These are phyloP conservation scores for Digitaria exilis DNA, from an alignment of 202 grass and related monocot species.

Conservation along the genomic window DNA sequence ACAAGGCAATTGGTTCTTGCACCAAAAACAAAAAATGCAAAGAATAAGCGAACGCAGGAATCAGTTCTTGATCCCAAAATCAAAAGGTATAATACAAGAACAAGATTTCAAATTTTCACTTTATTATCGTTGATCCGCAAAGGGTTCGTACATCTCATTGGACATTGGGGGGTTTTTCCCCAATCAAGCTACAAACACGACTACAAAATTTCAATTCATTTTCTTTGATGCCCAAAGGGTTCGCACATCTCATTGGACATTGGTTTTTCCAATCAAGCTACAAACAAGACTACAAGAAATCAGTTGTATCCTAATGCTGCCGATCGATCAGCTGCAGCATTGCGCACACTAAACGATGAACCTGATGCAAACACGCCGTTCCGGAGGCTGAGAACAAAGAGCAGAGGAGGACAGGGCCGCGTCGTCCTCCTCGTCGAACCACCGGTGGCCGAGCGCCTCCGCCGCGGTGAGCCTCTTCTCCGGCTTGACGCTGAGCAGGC, in stretches of 20 bases:
- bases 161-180: too few species aligned
- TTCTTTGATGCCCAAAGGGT: not conserved
- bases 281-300: not conserved
- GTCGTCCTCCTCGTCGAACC: conserved; percentile 38
- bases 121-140: not conserved
- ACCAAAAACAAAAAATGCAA: not conserved
- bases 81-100: not conserved
- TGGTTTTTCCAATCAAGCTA: not conserved
- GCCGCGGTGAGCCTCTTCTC: conserved; percentile 32
- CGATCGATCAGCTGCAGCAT: too few species aligned
- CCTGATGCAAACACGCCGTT: not conserved
- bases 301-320: not conserved
- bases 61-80: not conserved
- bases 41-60: not conserved
- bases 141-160: not conserved
- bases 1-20: not conserved
- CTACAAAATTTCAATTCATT: not conserved
- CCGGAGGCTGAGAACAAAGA: not conserved
- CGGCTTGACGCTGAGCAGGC: conserved; percentile 6
- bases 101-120: not conserved
- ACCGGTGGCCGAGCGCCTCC: conserved; percentile 32
- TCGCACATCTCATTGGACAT: not conserved
- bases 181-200: not conserved
- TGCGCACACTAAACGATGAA: not conserved
- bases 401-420: not conserved